phyloP scores from a whole-genome alignment of 306 rosid genomes.

The Prunus mongolica region DNA sequence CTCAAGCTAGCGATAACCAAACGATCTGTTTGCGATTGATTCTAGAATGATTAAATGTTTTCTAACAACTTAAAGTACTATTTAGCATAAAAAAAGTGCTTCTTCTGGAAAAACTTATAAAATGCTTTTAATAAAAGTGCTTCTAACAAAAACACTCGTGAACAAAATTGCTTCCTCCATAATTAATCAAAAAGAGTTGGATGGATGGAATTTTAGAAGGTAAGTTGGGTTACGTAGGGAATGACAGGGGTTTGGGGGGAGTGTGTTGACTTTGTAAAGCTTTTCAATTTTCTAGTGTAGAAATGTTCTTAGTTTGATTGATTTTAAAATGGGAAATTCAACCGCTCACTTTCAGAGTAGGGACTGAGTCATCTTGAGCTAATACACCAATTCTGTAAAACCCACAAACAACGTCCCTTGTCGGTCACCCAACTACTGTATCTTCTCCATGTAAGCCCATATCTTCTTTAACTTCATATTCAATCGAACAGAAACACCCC shows the following conservation, averaged over 20 bases:
- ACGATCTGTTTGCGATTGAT: background rate
- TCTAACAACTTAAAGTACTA: too few species aligned
- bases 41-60: too few species aligned
- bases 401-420: conserved; percentile 30
- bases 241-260: conserved; percentile 34
- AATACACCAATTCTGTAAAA: conserved; percentile 50
- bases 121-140: background rate
- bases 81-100: too few species aligned
- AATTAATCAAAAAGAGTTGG: conserved; percentile 10
- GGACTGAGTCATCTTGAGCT: conserved; percentile 40
- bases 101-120: background rate
- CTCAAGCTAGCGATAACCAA: background rate
- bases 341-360: conserved; percentile 63
- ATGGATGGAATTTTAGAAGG: conserved; percentile 17
- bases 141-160: background rate
- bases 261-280: conserved; percentile 52
- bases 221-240: conserved; percentile 27
- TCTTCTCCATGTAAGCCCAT: conserved; percentile 35
- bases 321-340: conserved; percentile 27
- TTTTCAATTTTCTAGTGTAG: background rate
- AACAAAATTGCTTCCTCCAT: too few species aligned
- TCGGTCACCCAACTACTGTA: conserved; percentile 61
- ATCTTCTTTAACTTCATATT: conserved; percentile 27
- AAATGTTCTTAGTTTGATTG: background rate
- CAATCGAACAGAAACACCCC: background rate